Evolutionary conservation across 2,329 filamentous ascomycete species (phyloP).

Genomic region (Epichloe amarillans): DNA sequence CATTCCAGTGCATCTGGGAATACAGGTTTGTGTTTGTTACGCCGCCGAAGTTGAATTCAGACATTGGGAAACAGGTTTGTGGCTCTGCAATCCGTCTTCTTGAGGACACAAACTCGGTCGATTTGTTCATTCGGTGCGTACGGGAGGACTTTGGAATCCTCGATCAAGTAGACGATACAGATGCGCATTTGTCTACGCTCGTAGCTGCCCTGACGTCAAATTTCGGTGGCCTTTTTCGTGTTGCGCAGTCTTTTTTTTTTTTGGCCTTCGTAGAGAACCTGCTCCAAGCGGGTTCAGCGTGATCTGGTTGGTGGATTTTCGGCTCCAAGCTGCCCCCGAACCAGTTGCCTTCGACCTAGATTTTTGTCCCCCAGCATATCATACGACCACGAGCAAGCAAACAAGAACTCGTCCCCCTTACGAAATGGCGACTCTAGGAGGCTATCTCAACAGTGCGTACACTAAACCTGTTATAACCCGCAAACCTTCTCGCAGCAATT

Average conservation of each 20-base stretch:
- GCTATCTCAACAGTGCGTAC: slow-evolving; percentile 29
- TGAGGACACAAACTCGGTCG: too few species aligned
- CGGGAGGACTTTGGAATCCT: too few species aligned
- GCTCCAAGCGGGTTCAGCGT: background rate
- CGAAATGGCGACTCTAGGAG: slow-evolving; percentile 31
- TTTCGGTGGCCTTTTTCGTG: background rate
- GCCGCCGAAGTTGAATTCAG: too few species aligned
- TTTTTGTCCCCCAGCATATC: background rate
- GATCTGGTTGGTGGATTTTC: background rate
- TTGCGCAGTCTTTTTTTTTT: background rate
- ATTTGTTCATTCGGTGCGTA: background rate
- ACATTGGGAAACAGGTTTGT: too few species aligned
- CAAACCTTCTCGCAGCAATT: background rate
- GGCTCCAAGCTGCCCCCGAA: background rate
- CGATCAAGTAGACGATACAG: too few species aligned
- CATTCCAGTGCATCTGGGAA: too few species aligned
- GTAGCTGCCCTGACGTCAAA: too few species aligned
- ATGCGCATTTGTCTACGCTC: too few species aligned
- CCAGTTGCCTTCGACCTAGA: background rate
- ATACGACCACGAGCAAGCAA: background rate
- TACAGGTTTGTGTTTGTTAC: too few species aligned
- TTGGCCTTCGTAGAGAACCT: too few species aligned
- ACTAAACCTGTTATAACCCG: background rate
- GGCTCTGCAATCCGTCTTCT: too few species aligned
- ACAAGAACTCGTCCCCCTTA: background rate